phyloP scores from a whole-genome alignment of 1,284 basidiomycete species.

The Rhizopogon hawkerae region DNA sequence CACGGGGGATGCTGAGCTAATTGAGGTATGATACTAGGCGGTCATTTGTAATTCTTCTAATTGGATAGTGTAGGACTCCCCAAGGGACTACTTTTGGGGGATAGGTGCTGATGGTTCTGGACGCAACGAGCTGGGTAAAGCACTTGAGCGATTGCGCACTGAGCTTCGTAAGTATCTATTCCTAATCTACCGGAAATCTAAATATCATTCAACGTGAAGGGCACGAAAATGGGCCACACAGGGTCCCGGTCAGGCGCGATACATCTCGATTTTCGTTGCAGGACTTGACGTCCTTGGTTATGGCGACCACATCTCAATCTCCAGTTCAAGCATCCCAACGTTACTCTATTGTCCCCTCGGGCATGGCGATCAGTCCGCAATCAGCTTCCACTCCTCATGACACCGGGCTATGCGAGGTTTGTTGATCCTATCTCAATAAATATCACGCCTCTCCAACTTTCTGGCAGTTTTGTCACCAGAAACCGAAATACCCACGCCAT shows the following conservation, averaged over 20 bases:
- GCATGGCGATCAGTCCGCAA: slow-evolving; percentile 4
- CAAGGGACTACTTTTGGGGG: slow-evolving; percentile 66
- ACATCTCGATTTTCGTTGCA: slow-evolving; percentile 25
- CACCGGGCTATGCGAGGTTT: slow-evolving; percentile 27
- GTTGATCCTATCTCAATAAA: slow-evolving; percentile 1
- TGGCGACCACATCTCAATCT: slow-evolving; percentile 3
- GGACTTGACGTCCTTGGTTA: slow-evolving; percentile 22
- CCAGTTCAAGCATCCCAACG: slow-evolving; percentile 1
- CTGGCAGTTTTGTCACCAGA: slow-evolving; percentile 45
- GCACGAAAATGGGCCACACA: slow-evolving; percentile 19
- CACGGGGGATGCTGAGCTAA: slow-evolving; percentile 51
- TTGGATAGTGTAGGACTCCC: slow-evolving; percentile 41
- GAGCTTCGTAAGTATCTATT: slow-evolving; percentile 30
- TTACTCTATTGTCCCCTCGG: slow-evolving; percentile 4
- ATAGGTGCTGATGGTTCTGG: slow-evolving; percentile 51
- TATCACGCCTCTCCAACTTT: slow-evolving; percentile 6
- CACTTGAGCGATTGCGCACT: slow-evolving; percentile 48
- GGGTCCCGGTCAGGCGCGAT: slow-evolving; percentile 24
- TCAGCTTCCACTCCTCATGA: slow-evolving; percentile 9
- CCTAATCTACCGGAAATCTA: neutral
- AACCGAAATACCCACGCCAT: slow-evolving; percentile 44
- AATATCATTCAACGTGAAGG: slow-evolving; percentile 14
- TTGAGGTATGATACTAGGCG: slow-evolving; percentile 39
- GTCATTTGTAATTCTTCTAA: neutral
- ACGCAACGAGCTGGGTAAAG: slow-evolving; percentile 65